Evolutionary conservation across 1,284 basidiomycete genomes (phyloP).

Genomic region (Ganoderma leucocontextum): DNA sequence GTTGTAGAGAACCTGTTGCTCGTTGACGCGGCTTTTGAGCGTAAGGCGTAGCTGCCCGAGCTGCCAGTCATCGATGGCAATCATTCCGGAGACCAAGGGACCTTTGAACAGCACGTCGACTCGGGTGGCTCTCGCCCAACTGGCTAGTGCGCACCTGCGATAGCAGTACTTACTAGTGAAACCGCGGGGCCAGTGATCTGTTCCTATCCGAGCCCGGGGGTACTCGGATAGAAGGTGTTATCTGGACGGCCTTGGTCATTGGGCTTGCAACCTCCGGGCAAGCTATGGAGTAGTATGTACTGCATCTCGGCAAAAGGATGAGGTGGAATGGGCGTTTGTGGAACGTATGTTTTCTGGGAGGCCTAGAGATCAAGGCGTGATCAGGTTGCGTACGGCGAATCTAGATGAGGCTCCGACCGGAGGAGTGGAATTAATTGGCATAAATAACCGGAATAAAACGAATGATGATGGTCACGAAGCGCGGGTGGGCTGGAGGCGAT

Average conservation of each 20-base stretch:
- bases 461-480: constrained; percentile 22
- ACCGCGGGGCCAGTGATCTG: background rate
- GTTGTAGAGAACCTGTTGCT: constrained; percentile 1
- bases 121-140: background rate
- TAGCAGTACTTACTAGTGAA: background rate
- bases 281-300: constrained; percentile 14
- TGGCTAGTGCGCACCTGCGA: background rate
- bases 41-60: background rate
- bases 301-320: constrained; percentile 21
- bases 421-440: constrained; percentile 10
- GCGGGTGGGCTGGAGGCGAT: constrained; percentile 16
- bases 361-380: constrained; percentile 13
- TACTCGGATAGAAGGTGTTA: constrained; percentile 6
- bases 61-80: constrained; percentile 23
- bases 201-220: background rate
- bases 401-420: constrained; percentile 19
- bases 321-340: constrained; percentile 19
- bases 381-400: constrained; percentile 3
- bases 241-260: background rate
- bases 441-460: constrained; percentile 6
- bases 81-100: constrained; percentile 28
- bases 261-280: constrained; percentile 1
- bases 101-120: constrained; percentile 10
- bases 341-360: constrained; percentile 17
- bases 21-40: background rate